Conservation (phyloP, 345 rosid genomes). For the Populus davidiana region DNA sequence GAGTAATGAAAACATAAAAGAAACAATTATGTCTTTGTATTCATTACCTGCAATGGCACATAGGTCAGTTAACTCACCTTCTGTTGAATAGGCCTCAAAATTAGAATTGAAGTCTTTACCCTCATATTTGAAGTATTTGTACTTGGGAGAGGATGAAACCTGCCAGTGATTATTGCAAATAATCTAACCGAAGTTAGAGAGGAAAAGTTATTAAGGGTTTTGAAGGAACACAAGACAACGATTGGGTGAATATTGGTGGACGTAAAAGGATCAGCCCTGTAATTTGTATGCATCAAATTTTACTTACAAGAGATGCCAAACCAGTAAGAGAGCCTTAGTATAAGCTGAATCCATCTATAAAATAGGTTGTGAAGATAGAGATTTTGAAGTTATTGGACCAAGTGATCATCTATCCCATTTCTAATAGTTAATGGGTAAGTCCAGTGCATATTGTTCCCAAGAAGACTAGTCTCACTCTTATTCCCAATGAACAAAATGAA, state of each 20-base stretch:
- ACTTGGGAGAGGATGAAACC: too few relatives aligned
- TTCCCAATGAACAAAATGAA: too few relatives aligned
- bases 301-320: background rate
- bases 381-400: background rate
- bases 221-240: too few relatives aligned
- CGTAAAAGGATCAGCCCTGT: background rate
- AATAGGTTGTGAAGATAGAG: background rate
- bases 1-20: too few relatives aligned
- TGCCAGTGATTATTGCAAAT: too few relatives aligned
- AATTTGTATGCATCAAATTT: background rate
- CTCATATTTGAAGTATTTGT: too few relatives aligned
- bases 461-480: background rate
- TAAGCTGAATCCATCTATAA: background rate
- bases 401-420: background rate
- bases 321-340: background rate
- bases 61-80: too few relatives aligned
- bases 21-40: too few relatives aligned
- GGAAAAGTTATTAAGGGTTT: background rate
- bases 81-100: too few relatives aligned
- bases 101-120: rapidly evolving
- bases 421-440: background rate
- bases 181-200: too few relatives aligned
- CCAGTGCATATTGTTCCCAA: background rate
- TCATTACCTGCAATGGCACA: too few relatives aligned
- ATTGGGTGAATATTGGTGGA: too few relatives aligned